Base-by-base conservation (phyloP, 768 basidiomycete species). In the Lentinula lateritia region DNA sequence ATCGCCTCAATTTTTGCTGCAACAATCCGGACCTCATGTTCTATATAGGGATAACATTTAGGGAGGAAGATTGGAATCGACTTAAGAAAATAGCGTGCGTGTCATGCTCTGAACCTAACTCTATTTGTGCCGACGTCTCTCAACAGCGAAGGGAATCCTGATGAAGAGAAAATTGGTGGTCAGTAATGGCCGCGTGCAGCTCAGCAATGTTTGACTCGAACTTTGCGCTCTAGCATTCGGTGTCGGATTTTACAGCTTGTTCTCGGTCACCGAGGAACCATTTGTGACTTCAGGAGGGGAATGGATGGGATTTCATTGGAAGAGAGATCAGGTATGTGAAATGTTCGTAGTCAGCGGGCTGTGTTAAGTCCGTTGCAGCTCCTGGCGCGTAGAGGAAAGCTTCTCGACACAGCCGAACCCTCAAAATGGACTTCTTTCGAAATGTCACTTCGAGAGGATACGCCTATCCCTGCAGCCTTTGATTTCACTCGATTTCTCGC, bases 331-430 rank as follows among this genome's bases (percentile, higher is more conserved):
- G 3, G 50, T 52, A 52, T 52, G 50, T 61, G 15, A 34, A 12
- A 13, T 52, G 28, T 36, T 52, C 35, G 6, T 35, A 93, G 86
- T 96, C 96, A 94, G 89, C 87, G 0, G 98, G 97, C 71, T 92
- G 95, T 71, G 93, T 93, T 95, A 93, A 70, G 92, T 90, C 67
- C 93, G 95, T 9, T 23, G 68, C 93, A 95, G 77, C 80, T 98
- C 1, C 90, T 88, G 66, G 95, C 90, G 15, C 86, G 93, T 39
- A 84, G 92, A 39, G 95, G 93, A 7, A 73, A 78, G 46, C 75
- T 92, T 41, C 81, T 85, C 18, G 66, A 69, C 35, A 66, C 75
- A 20, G 73, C 73, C 15, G 70, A 71, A 57, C 67, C 67, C 34
- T 74, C 75, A 50, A 74, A 77, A 3, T 97, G 94, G 92, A 95